phyloP scores from a whole-genome alignment of 441 rosid genomes.

The Viola pubescens region DNA sequence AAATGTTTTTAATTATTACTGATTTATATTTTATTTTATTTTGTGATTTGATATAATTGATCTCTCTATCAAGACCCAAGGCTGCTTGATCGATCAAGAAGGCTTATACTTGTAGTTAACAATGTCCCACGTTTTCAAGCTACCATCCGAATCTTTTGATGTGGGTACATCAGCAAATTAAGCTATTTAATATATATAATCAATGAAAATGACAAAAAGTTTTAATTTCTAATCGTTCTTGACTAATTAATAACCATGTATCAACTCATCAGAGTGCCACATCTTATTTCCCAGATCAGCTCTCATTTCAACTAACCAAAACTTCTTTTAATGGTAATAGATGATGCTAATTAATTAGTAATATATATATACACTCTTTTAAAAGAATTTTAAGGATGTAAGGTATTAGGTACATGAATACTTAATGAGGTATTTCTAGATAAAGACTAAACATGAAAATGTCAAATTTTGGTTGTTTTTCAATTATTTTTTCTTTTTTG shows the following conservation, averaged over 20 bases:
- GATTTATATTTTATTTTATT: too few species aligned
- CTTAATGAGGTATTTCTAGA: too few species aligned
- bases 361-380: not conserved
- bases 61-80: too few species aligned
- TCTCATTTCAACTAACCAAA: too few species aligned
- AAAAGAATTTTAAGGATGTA: too few species aligned
- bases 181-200: not conserved
- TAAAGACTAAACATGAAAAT: too few species aligned
- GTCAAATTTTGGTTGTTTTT: too few species aligned
- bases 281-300: slow-evolving; percentile 14
- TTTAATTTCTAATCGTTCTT: slow-evolving; percentile 11
- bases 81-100: slow-evolving; percentile 25
- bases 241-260: slow-evolving; percentile 18
- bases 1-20: too few species aligned
- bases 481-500: too few species aligned
- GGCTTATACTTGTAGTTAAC: slow-evolving; percentile 73
- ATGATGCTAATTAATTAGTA: not conserved
- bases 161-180: slow-evolving; percentile 11
- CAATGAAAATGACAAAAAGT: slow-evolving; percentile 40
- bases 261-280: slow-evolving; percentile 13
- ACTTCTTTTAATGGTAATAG: too few species aligned
- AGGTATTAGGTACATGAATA: too few species aligned
- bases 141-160: slow-evolving; percentile 54
- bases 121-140: slow-evolving; percentile 62
- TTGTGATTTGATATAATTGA: too few species aligned